A percentile compares a stretch with the other conserved stretches of the same genome.
phyloP scores from a whole-genome alignment of 305 asterid species.

The Salvia sclarea region DNA sequence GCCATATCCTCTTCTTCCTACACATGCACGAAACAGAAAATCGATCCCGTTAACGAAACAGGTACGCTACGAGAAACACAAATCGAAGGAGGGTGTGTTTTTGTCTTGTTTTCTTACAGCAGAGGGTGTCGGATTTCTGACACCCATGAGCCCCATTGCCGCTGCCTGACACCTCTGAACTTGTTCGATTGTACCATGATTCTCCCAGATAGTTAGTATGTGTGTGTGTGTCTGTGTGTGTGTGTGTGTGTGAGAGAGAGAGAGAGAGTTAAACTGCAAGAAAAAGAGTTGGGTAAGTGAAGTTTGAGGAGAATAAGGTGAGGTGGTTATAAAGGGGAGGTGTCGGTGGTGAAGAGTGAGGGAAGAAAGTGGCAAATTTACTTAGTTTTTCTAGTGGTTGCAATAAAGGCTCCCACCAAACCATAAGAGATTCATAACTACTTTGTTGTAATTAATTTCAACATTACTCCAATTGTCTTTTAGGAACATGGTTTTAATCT shows the following conservation, averaged over 20 bases:
- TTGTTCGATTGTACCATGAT: constrained; percentile 60
- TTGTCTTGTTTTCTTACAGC: constrained; percentile 36
- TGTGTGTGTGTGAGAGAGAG: too few relatives aligned
- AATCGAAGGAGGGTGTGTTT: too few relatives aligned
- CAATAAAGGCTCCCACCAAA: constrained; percentile 48
- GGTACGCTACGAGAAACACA: not conserved
- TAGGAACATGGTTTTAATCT: constrained; percentile 3
- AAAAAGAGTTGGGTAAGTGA: constrained; percentile 7
- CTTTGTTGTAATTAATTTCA: not conserved
- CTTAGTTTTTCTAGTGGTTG: constrained; percentile 13
- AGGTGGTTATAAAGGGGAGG: constrained; percentile 26
- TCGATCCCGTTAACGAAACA: too few relatives aligned
- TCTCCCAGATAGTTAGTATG: not conserved
- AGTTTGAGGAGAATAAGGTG: constrained; percentile 5
- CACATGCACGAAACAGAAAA: too few relatives aligned
- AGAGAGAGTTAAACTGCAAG: not conserved
- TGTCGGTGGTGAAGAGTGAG: constrained; percentile 38
- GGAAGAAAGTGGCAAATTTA: constrained; percentile 9
- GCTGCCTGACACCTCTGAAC: constrained; percentile 90
- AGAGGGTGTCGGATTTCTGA: constrained; percentile 78
- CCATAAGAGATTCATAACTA: constrained; percentile 33
- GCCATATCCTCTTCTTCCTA: constrained; percentile 88
- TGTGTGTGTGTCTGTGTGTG: too few relatives aligned
- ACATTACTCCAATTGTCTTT: not conserved
- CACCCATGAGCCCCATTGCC: constrained; percentile 96